Conservation (phyloP, 2,329 filamentous ascomycete species). For the Gaeumannomyces tritici region DNA sequence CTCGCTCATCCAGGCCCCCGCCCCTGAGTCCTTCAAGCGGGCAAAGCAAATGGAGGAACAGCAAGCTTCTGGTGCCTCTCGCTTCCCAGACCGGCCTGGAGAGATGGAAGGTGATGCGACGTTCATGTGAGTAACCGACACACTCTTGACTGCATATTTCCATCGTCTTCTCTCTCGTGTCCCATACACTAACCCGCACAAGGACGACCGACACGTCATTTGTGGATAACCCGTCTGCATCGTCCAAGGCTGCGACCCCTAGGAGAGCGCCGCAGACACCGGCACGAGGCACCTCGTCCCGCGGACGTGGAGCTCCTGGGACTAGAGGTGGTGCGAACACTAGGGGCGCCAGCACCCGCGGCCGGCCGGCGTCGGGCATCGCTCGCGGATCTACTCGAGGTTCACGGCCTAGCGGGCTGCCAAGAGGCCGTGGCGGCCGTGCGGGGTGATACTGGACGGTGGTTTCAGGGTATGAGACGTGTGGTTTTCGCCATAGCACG, state of each 20-base stretch:
- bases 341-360: slow-evolving; percentile 26
- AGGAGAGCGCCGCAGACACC: slow-evolving; percentile 22
- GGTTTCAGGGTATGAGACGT: not conserved
- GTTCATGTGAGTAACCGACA: slow-evolving; percentile 53
- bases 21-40: slow-evolving; percentile 71
- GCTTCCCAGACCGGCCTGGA: slow-evolving; percentile 17
- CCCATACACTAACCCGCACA: slow-evolving; percentile 8
- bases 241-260: slow-evolving; percentile 34
- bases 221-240: slow-evolving; percentile 67
- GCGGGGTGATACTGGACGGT: not conserved
- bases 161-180: not conserved
- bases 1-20: slow-evolving; percentile 51
- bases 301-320: slow-evolving; percentile 35
- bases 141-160: not conserved
- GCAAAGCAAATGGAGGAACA: slow-evolving; percentile 49
- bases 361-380: slow-evolving; percentile 17
- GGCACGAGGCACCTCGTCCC: slow-evolving; percentile 8
- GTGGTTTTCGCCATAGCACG: not conserved
- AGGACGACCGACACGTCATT: slow-evolving; percentile 91
- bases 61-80: slow-evolving; percentile 5
- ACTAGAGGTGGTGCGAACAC: slow-evolving; percentile 29
- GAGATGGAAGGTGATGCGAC: slow-evolving; percentile 62
- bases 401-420: slow-evolving; percentile 33
- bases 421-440: slow-evolving; percentile 34
- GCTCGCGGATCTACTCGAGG: slow-evolving; percentile 24